These are phyloP conservation scores for Candida ortonii DNA, from an alignment of 805 yeast genomes.

Conservation along the genomic window DNA sequence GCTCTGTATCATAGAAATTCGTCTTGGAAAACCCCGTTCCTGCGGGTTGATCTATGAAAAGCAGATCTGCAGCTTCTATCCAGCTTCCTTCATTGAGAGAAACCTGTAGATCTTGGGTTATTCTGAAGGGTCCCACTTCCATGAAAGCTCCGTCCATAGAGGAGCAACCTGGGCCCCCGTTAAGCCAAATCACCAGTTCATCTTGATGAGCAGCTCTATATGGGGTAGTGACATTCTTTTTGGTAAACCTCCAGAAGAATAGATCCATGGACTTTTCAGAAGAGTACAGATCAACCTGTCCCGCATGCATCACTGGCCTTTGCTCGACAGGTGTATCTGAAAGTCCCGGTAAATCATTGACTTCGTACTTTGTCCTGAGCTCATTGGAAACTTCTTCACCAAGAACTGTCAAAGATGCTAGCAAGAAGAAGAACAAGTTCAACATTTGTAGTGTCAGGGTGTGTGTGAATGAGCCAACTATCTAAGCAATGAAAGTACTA, in stretches of 20 bases:
- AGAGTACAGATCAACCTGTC: slow-evolving; percentile 58
- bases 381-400: slow-evolving; percentile 1
- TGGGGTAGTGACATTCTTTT: slow-evolving; percentile 6
- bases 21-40: slow-evolving; percentile 88
- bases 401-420: slow-evolving; percentile 3
- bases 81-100: slow-evolving; percentile 71
- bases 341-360: slow-evolving; percentile 29
- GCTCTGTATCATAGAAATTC: slow-evolving; percentile 50
- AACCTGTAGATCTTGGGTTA: slow-evolving; percentile 40
- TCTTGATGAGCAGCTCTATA: slow-evolving; percentile 13
- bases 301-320: slow-evolving; percentile 59
- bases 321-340: slow-evolving; percentile 20
- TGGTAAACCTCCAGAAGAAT: slow-evolving; percentile 73
- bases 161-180: slow-evolving; percentile 98
- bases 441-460: background rate
- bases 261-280: slow-evolving; percentile 53
- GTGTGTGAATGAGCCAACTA: background rate
- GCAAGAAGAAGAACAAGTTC: background rate
- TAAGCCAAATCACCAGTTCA: slow-evolving; percentile 77
- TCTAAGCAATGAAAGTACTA: too few species aligned
- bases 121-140: slow-evolving; percentile 87
- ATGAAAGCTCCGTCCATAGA: slow-evolving; percentile 95
- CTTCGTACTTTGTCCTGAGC: slow-evolving; percentile 15
- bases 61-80: slow-evolving; percentile 73
- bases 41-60: slow-evolving; percentile 91